A percentile compares a stretch with the other conserved stretches of the same genome.
Evolutionary conservation across 2,329 filamentous ascomycete genomes (phyloP).

Genomic region (Aspergillus oerlinghausenensis): DNA sequence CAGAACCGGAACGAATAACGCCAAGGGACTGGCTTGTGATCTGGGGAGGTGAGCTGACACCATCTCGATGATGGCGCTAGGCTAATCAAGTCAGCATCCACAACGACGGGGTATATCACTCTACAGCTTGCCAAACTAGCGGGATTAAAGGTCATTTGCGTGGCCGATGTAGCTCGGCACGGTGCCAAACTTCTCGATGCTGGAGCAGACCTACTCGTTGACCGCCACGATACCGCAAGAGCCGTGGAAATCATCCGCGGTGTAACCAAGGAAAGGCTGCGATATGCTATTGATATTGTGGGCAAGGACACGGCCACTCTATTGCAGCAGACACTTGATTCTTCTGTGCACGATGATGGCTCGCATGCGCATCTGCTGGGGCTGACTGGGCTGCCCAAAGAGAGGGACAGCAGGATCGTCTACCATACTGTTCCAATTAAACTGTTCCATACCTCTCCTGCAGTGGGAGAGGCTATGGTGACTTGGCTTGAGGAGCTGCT

Average conservation of each 20-base stretch:
- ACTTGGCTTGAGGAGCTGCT: slow-evolving; percentile 66
- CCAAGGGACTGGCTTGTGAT: slow-evolving; percentile 66
- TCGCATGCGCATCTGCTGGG: slow-evolving; percentile 59
- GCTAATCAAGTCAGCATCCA: slow-evolving; percentile 47
- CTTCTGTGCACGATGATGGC: slow-evolving; percentile 7
- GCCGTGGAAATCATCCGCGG: slow-evolving; percentile 61
- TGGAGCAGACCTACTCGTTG: slow-evolving; percentile 62
- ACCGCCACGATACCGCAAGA: slow-evolving; percentile 61
- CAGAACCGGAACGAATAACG: slow-evolving; percentile 49
- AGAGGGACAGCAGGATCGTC: slow-evolving; percentile 40
- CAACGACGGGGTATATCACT: slow-evolving; percentile 63
- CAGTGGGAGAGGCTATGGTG: slow-evolving; percentile 59
- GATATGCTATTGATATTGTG: slow-evolving; percentile 66
- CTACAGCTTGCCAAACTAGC: slow-evolving; percentile 65
- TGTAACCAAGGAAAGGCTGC: slow-evolving; percentile 54
- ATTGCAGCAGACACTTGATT: slow-evolving; percentile 51
- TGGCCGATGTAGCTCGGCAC: slow-evolving; percentile 65
- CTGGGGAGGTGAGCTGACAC: slow-evolving; percentile 59
- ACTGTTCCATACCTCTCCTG: slow-evolving; percentile 64
- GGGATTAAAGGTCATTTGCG: slow-evolving; percentile 60
- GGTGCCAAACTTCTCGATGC: slow-evolving; percentile 53
- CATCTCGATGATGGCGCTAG: not conserved
- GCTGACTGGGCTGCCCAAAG: slow-evolving; percentile 63
- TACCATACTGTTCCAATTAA: slow-evolving; percentile 71
- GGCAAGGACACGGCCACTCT: slow-evolving; percentile 60